Evolutionary conservation across 352 stramenopile genomes (phyloP).

Genomic region (Globisporangium alternatum): DNA sequence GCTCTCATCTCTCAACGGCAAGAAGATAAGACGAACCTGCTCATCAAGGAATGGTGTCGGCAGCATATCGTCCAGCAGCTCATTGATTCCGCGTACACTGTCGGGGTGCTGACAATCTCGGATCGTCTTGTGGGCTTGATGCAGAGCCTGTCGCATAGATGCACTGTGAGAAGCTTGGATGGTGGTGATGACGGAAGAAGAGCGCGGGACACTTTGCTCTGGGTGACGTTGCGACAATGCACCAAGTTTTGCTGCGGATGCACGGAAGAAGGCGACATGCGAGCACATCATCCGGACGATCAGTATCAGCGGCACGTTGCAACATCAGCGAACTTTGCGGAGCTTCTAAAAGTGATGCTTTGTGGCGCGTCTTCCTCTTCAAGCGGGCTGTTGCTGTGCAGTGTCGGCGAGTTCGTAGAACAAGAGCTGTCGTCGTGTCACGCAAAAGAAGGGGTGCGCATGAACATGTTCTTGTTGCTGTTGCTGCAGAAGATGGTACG

Average conservation of each 20-base stretch:
- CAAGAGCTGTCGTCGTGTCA: constrained; percentile 48
- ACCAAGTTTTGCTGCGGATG: constrained; percentile 59
- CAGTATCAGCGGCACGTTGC: constrained; percentile 21
- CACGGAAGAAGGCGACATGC: neutral
- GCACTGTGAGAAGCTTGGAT: neutral
- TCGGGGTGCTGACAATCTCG: constrained; percentile 15
- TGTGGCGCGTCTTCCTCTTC: constrained; percentile 6
- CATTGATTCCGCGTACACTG: constrained; percentile 37
- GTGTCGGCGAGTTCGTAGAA: constrained; percentile 39
- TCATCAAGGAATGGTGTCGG: constrained; percentile 30
- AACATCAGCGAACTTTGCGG: constrained; percentile 36
- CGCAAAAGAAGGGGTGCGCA: constrained; percentile 25
- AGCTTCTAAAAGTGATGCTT: constrained; percentile 49
- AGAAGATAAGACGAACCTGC: constrained; percentile 10
- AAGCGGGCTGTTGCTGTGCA: constrained; percentile 8
- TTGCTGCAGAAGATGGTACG: constrained; percentile 42
- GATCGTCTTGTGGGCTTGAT: constrained; percentile 27
- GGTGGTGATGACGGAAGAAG: constrained; percentile 10
- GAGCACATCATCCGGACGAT: neutral
- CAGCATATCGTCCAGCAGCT: constrained; percentile 49
- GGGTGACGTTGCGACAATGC: constrained; percentile 53
- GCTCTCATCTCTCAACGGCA: constrained; percentile 24
- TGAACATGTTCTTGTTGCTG: constrained; percentile 56
- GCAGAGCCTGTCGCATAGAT: constrained; percentile 25
- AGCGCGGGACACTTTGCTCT: constrained; percentile 28